phyloP scores from a whole-genome alignment of 2,329 filamentous ascomycete genomes.

The Neopestalotiopsis sp. region DNA sequence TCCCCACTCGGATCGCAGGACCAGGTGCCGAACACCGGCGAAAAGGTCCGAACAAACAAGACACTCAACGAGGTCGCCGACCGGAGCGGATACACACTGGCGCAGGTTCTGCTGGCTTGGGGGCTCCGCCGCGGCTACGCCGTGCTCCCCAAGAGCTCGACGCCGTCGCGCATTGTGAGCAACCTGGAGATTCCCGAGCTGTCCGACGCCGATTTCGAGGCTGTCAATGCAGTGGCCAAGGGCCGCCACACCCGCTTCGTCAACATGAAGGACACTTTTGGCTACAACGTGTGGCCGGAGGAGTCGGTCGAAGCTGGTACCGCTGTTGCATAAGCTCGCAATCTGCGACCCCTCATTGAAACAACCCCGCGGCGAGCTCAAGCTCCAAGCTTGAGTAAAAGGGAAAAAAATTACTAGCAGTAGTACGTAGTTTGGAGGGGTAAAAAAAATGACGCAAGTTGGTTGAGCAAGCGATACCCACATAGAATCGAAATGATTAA shows the following conservation, averaged over 20 bases:
- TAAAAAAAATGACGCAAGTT: slow-evolving; percentile 14
- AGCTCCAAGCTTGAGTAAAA: background rate
- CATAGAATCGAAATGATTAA: slow-evolving; percentile 1
- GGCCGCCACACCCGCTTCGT: slow-evolving; percentile 74
- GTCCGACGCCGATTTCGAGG: slow-evolving; percentile 62
- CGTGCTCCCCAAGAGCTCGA: slow-evolving; percentile 74
- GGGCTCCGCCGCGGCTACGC: slow-evolving; percentile 69
- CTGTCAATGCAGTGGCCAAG: slow-evolving; percentile 68
- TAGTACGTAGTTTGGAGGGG: slow-evolving; percentile 5
- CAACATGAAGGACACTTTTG: slow-evolving; percentile 84
- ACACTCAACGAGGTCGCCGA: slow-evolving; percentile 63
- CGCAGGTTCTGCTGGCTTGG: slow-evolving; percentile 70
- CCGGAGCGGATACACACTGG: slow-evolving; percentile 62
- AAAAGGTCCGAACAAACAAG: slow-evolving; percentile 66
- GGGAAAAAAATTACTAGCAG: background rate
- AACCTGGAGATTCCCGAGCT: slow-evolving; percentile 66
- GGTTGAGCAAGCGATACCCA: slow-evolving; percentile 9
- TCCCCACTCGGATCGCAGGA: slow-evolving; percentile 67
- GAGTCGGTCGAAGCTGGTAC: slow-evolving; percentile 42
- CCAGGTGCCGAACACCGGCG: slow-evolving; percentile 71
- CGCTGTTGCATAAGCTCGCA: slow-evolving; percentile 18
- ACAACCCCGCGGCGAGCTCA: background rate
- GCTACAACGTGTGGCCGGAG: slow-evolving; percentile 73
- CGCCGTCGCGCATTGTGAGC: slow-evolving; percentile 68
- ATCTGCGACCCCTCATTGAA: slow-evolving; percentile 9